Base-by-base conservation (phyloP, 176 grass and related monocot genomes). In the Miscanthus lutarioriparius region DNA sequence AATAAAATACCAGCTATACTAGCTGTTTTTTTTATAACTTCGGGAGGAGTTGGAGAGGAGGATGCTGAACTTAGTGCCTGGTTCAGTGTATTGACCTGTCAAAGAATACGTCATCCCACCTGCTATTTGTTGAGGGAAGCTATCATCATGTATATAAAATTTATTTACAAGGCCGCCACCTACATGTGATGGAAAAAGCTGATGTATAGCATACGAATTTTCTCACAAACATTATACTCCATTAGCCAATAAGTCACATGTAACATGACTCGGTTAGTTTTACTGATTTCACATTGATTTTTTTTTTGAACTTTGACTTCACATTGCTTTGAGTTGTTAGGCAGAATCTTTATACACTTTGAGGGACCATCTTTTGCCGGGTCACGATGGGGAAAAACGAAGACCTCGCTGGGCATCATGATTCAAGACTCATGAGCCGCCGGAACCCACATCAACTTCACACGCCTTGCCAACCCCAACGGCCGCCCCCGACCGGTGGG, bases 401-500 rank as follows among this genome's bases (percentile, higher is more conserved):
- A n/a, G n/a, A n/a, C n/a, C n/a, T n/a, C n/a, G n/a, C n/a, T n/a
- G n/a, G n/a, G n/a, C n/a, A n/a, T 30, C 28, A n/a, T 43, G 19
- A 1, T 19, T 9, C 28, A n/a, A 32, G 19, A 1, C 11, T 9
- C 65, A 71, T 12, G 67, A 64, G 56, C 17, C 36, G 22, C 17
- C 36, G 22, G 37, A 76, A 3, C 74, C 25, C 17, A 27, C 61
- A 20, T 59, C 54, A 37, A 71, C 40, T 62, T 80, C 64, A 80
- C 83, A 75, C 83, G 47, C 78, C 40, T 27, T 67, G n/a, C 48
- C 66, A 15, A 68, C n/a, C 58, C 20, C 37, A 49, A 73, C 76
- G 37, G 76, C 81, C 69, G 70, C 81, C 69, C 70, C 77, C 77
- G 87, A 85, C 77, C 72, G 63, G 54, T 48, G 71, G 40, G 71